Conservation (phyloP, 177 flowering plant genomes). For the Vitis hybrid region DNA sequence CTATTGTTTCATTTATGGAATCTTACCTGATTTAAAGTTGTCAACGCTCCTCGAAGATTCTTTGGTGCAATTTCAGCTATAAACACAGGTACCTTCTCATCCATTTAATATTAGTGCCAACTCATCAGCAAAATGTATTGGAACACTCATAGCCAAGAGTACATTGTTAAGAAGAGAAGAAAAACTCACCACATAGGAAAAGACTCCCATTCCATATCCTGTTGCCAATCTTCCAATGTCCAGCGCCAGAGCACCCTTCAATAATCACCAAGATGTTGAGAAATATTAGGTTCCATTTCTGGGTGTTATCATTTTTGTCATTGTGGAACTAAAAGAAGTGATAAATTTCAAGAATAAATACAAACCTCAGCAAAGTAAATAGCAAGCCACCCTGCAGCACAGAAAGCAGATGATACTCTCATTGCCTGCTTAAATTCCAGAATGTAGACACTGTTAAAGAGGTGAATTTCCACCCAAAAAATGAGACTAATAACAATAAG, state of each 20-base stretch:
- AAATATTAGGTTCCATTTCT: background rate
- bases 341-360: background rate
- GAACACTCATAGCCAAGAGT: background rate
- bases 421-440: conserved; percentile 54
- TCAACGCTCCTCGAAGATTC: conserved; percentile 70
- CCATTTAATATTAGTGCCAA: conserved; percentile 2
- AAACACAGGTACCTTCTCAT: conserved; percentile 68
- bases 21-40: conserved; percentile 70
- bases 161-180: background rate
- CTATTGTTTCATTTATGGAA: no score
- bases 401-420: conserved; percentile 59
- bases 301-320: background rate
- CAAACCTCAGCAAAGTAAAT: conserved; percentile 78
- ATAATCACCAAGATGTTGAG: conserved; percentile 4
- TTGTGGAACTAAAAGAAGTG: background rate
- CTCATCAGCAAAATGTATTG: background rate
- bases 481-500: no score
- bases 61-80: conserved; percentile 85
- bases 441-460: conserved; percentile 6
- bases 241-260: conserved; percentile 45
- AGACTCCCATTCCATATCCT: conserved; percentile 75
- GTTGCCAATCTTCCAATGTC: conserved; percentile 66
- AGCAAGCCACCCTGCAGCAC: conserved; percentile 80
- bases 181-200: conserved; percentile 66
- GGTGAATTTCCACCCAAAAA: background rate